phyloP scores from a whole-genome alignment of 768 basidiomycete species.

The Xanthoconium stramineum region DNA sequence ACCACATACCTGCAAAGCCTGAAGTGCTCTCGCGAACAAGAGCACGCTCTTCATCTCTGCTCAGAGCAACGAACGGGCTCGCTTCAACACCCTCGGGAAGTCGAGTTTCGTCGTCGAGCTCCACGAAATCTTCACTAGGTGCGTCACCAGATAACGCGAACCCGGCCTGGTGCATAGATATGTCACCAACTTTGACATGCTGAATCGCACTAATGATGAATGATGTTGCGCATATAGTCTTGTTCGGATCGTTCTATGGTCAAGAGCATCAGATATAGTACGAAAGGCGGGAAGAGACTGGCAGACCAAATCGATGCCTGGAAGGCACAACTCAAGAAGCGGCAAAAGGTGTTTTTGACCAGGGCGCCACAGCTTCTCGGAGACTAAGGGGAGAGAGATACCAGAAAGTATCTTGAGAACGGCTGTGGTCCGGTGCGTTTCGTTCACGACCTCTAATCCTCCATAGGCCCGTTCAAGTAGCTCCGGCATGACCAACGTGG shows the following conservation, averaged over 20 bases:
- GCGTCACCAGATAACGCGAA: constrained; percentile 52
- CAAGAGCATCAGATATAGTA: not conserved
- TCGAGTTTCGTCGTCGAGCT: constrained; percentile 41
- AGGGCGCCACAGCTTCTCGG: constrained; percentile 74
- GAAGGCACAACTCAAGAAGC: constrained; percentile 82
- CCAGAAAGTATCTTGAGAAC: constrained; percentile 82
- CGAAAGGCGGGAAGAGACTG: not conserved
- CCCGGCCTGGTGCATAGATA: constrained; percentile 60
- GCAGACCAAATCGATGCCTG: constrained; percentile 85
- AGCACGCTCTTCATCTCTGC: constrained; percentile 64
- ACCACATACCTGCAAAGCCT: constrained; percentile 62
- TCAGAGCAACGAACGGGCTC: constrained; percentile 38
- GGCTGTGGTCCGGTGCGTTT: constrained; percentile 93
- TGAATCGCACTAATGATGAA: constrained; percentile 74
- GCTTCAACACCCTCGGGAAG: constrained; percentile 50
- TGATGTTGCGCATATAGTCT: constrained; percentile 76
- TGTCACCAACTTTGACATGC: constrained; percentile 73
- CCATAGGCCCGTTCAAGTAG: constrained; percentile 88
- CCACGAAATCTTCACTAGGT: constrained; percentile 53
- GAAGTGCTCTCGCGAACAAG: constrained; percentile 77
- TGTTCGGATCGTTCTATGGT: constrained; percentile 70
- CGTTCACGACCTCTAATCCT: constrained; percentile 89
- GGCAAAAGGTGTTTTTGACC: constrained; percentile 89
- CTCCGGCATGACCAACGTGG: constrained; percentile 83
- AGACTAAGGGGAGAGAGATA: constrained; percentile 71